Conservation (phyloP, 495 filamentous ascomycete species). For the Annulohypoxylon nitens region DNA sequence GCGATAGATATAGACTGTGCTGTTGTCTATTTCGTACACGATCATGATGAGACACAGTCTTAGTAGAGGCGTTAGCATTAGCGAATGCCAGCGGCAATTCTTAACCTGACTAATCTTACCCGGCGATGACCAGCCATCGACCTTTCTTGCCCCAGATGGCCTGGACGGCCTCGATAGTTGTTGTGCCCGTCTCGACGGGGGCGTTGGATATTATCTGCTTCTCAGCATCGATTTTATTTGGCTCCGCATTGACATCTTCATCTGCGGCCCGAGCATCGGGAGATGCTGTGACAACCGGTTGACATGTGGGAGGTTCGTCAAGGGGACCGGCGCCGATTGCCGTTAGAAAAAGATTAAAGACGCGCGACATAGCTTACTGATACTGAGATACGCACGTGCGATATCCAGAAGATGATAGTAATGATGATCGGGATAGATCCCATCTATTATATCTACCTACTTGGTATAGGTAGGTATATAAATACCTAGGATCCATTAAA, state of each 20-base stretch:
- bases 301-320: slow-evolving; percentile 24
- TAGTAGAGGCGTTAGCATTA: slow-evolving; percentile 45
- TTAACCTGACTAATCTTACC: slow-evolving; percentile 46
- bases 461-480: neutral
- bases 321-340: slow-evolving; percentile 37
- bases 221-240: slow-evolving; percentile 10
- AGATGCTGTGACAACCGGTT: neutral
- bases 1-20: slow-evolving; percentile 61
- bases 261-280: neutral
- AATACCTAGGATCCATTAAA: neutral
- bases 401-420: neutral
- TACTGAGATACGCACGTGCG: too few relatives aligned
- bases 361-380: neutral
- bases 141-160: slow-evolving; percentile 60
- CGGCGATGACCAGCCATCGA: slow-evolving; percentile 58
- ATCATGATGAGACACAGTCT: slow-evolving; percentile 60
- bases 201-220: slow-evolving; percentile 15
- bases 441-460: neutral
- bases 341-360: slow-evolving; percentile 9
- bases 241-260: neutral
- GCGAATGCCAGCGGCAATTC: neutral
- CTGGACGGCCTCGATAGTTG: slow-evolving; percentile 58
- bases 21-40: slow-evolving; percentile 63
- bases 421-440: neutral
- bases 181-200: slow-evolving; percentile 45